phyloP scores from a whole-genome alignment of 352 stramenopile species.

The Globisporangium barbulae region DNA sequence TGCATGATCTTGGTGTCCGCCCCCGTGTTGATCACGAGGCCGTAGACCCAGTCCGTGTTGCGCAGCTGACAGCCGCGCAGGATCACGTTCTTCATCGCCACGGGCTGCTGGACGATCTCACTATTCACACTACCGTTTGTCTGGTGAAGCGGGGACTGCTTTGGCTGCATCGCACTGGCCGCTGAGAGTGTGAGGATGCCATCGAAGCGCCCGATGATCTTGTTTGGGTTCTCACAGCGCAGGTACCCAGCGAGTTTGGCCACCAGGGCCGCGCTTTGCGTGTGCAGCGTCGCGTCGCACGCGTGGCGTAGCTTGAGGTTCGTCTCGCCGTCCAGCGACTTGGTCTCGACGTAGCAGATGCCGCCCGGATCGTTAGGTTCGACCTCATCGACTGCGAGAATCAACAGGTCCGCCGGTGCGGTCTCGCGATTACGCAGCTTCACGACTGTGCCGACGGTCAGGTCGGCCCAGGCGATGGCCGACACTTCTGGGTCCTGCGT shows the following conservation, averaged over 20 bases:
- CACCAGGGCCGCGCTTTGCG: too few relatives aligned
- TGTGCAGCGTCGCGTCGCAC: constrained; percentile 50
- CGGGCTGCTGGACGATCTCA: constrained; percentile 29
- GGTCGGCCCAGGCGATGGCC: constrained; percentile 63
- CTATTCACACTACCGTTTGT: too few relatives aligned
- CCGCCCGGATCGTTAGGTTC: constrained; percentile 55
- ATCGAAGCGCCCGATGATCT: constrained; percentile 74
- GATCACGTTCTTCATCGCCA: constrained; percentile 86
- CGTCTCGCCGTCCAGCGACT: constrained; percentile 87
- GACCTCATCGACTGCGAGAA: constrained; percentile 75
- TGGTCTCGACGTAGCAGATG: constrained; percentile 88
- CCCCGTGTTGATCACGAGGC: constrained; percentile 86
- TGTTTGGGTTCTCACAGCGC: constrained; percentile 76
- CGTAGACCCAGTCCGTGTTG: constrained; percentile 89
- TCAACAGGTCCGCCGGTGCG: constrained; percentile 80
- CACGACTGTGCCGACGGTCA: constrained; percentile 83
- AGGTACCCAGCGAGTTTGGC: constrained; percentile 44
- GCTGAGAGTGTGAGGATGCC: constrained; percentile 49
- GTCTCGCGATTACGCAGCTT: constrained; percentile 77
- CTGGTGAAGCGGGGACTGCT: too few relatives aligned
- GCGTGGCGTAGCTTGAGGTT: constrained; percentile 88
- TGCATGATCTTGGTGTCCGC: constrained; percentile 86
- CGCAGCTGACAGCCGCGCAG: constrained; percentile 83
- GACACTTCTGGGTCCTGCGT: constrained; percentile 39
- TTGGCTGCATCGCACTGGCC: background rate